Evolutionary conservation across 2,329 filamentous ascomycete species (phyloP), one percentile per base, ranked within the genome.

Genomic region (Pseudogymnoascus sp.): DNA sequence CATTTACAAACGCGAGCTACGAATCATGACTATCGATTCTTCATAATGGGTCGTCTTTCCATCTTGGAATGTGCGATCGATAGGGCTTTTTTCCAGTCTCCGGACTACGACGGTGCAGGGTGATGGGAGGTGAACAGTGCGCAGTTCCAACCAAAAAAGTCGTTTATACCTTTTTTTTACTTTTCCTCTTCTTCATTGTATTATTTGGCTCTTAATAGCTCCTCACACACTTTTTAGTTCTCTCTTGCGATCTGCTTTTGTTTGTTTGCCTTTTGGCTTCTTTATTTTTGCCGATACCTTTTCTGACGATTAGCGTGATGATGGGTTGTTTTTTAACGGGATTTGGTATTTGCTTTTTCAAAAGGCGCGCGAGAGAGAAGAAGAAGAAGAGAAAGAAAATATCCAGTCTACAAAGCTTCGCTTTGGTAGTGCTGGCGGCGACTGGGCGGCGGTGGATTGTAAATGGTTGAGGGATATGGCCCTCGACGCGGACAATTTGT

Each of bases 231-330:
- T 19, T 42, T 42, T 42, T 21, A 42, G 38, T 42, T 42, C 9
- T 42, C 38, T 42, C 7, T n/a, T 6, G 38, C 38, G 38, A 42
- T 42, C 10, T 67, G 64, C 62, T 66, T 29, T 29, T 26, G 23
- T 64, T 72, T 70, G 67, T 70, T 70, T n/a, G n/a, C n/a, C n/a
- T n/a, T 63, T 61, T 68, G 56, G 70, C 65, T 64, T 67, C 65
- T 42, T 64, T 63, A 50, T 65, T 60, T 65, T 64, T 68, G 63
- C 60, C 33, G 44, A 60, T 63, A 64, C 26, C 31, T 64, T 65
- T 72, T 71, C 68, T 65, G 59, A 67, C 13, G n/a, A 67, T 73
- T 74, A 74, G 72, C 72, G 72, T 73, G 69, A 74, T 72, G 72
- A 74, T 64, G 66, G 70, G 4, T 65, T 59, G 38, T 37, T 62